Percentiles rank a stretch among this genome's conserved stretches.
phyloP scores from a whole-genome alignment of 2,329 filamentous ascomycete species.

The Hypoxylon sp. region DNA sequence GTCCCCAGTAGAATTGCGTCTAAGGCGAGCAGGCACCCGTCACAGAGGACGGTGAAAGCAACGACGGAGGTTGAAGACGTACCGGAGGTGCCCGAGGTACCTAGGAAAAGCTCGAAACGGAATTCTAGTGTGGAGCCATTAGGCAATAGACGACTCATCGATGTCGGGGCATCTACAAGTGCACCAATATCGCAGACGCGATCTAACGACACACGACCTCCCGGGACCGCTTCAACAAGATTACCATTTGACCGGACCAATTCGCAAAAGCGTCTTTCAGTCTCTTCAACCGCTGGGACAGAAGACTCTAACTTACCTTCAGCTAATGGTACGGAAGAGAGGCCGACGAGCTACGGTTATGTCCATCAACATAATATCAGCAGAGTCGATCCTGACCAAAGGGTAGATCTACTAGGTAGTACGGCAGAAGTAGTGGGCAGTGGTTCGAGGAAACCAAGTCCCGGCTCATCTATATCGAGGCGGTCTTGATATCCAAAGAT shows the following conservation, averaged over 20 bases:
- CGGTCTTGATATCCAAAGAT: conserved; percentile 36
- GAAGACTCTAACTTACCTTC: conserved; percentile 62
- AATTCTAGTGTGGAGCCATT: conserved; percentile 62
- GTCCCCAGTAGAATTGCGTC: conserved; percentile 75
- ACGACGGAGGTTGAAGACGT: conserved; percentile 48
- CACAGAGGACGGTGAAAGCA: conserved; percentile 57
- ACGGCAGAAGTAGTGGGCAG: conserved; percentile 72
- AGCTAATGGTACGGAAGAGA: conserved; percentile 59
- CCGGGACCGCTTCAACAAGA: conserved; percentile 53
- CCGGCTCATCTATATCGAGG: conserved; percentile 44
- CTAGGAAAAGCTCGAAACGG: conserved; percentile 81
- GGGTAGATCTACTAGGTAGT: conserved; percentile 66
- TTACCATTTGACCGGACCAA: conserved; percentile 72
- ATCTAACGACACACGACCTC: conserved; percentile 23
- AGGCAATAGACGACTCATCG: conserved; percentile 56
- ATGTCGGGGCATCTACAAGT: conserved; percentile 47
- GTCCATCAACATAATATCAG: conserved; percentile 72
- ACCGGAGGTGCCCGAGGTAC: conserved; percentile 72
- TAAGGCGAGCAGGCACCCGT: conserved; percentile 64
- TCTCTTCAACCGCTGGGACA: conserved; percentile 65
- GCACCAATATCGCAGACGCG: conserved; percentile 34
- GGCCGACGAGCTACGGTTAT: conserved; percentile 69
- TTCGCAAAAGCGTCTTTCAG: conserved; percentile 67
- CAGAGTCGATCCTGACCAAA: conserved; percentile 66
- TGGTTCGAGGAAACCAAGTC: conserved; percentile 54